A percentile compares a stretch with the other conserved stretches of the same genome.
Evolutionary conservation across 495 filamentous ascomycete species (phyloP).

Genomic region (Lichina pygmaea): DNA sequence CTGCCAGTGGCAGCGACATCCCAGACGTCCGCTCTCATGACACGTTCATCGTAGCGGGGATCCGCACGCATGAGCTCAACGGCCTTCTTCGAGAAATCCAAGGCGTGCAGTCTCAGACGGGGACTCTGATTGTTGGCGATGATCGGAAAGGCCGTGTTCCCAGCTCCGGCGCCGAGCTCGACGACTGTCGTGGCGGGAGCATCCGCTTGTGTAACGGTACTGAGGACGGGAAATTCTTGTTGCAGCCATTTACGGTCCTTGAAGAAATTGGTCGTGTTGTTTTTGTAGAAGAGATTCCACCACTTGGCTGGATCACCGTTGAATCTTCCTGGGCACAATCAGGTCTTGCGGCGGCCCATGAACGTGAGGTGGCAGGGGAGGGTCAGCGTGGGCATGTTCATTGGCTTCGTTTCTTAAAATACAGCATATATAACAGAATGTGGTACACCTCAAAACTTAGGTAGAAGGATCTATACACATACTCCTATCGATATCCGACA

Average conservation of each 20-base stretch:
- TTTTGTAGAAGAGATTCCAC: slow-evolving; percentile 93
- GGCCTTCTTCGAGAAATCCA: slow-evolving; percentile 77
- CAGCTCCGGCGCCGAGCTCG: slow-evolving; percentile 85
- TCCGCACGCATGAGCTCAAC: slow-evolving; percentile 66
- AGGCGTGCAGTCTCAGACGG: slow-evolving; percentile 57
- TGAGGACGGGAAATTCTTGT: slow-evolving; percentile 78
- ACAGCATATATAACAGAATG: too few species aligned
- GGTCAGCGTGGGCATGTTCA: not conserved
- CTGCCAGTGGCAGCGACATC: slow-evolving; percentile 30
- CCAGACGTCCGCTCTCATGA: slow-evolving; percentile 75
- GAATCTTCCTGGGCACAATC: slow-evolving; percentile 29
- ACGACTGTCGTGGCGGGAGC: slow-evolving; percentile 37
- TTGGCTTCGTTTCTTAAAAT: not conserved
- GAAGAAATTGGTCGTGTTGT: slow-evolving; percentile 91
- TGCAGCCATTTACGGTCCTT: slow-evolving; percentile 92
- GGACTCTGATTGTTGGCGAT: slow-evolving; percentile 56
- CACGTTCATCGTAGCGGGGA: slow-evolving; percentile 30
- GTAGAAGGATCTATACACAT: slow-evolving; percentile 7
- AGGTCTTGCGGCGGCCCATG: slow-evolving; percentile 1
- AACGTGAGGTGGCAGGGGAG: not conserved
- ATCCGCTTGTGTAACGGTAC: slow-evolving; percentile 32
- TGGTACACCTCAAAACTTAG: too few species aligned
- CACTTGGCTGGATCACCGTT: slow-evolving; percentile 73
- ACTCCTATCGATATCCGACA: slow-evolving; percentile 65
- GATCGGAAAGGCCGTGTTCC: slow-evolving; percentile 87